Evolutionary conservation across 2,329 filamentous ascomycete genomes (phyloP).

Genomic region (Xylariaceae sp.): DNA sequence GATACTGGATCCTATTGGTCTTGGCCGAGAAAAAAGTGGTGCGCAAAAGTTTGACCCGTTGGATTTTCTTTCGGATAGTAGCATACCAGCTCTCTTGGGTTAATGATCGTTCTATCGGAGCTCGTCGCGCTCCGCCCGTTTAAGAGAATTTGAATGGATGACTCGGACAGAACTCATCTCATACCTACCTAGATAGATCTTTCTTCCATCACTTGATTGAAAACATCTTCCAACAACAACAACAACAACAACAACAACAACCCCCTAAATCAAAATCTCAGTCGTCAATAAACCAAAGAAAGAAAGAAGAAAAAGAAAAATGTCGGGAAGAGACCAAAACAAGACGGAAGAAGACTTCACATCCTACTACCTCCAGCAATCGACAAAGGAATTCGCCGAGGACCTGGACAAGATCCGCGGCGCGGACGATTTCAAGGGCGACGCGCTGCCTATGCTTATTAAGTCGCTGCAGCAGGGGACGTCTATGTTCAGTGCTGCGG

Average conservation of each 20-base stretch:
- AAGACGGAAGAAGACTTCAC: constrained; percentile 44
- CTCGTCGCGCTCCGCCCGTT: too few species aligned
- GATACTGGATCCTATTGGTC: neutral
- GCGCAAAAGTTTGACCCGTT: neutral
- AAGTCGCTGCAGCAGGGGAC: constrained; percentile 64
- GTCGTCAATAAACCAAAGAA: neutral
- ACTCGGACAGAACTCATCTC: too few species aligned
- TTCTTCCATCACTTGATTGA: too few species aligned
- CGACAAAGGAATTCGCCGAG: constrained; percentile 65
- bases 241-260: neutral
- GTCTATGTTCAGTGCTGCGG: constrained; percentile 52
- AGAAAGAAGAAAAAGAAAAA: constrained; percentile 3
- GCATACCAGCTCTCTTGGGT: too few species aligned
- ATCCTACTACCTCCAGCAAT: constrained; percentile 62
- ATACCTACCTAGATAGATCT: too few species aligned
- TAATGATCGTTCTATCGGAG: too few species aligned
- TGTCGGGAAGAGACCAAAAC: constrained; percentile 19
- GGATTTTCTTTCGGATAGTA: too few species aligned
- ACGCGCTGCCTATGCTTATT: constrained; percentile 59
- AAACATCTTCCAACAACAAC: too few species aligned
- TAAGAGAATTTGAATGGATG: too few species aligned
- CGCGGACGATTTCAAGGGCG: constrained; percentile 65
- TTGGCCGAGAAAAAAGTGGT: neutral
- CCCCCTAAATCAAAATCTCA: neutral
- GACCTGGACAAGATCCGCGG: constrained; percentile 64